Evolutionary conservation across 2,329 filamentous ascomycete species (phyloP).

Genomic region (Nakataea oryzae): DNA sequence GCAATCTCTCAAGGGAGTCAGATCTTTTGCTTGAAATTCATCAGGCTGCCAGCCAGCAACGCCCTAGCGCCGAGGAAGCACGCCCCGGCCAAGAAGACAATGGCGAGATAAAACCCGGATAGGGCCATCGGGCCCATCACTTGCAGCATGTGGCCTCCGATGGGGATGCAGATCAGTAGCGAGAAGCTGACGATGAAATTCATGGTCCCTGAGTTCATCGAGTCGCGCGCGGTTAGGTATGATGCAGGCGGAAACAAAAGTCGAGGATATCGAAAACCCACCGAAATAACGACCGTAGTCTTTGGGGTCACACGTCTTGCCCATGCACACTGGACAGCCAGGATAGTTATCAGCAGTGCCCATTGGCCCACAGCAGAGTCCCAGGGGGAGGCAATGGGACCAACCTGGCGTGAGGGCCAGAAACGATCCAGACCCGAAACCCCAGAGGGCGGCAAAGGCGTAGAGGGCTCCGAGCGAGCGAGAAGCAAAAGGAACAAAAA

Average conservation of each 20-base stretch:
- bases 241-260: not conserved
- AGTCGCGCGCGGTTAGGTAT: not conserved
- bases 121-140: conserved; percentile 30
- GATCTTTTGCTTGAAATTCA: not conserved
- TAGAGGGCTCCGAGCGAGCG: conserved; percentile 18
- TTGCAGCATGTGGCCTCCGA: conserved; percentile 33
- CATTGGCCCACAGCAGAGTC: not conserved
- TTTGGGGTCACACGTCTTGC: conserved; percentile 32
- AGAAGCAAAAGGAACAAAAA: conserved; percentile 29
- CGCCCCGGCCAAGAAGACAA: conserved; percentile 14
- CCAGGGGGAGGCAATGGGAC: too few species aligned
- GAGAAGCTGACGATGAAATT: conserved; percentile 34
- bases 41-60: not conserved
- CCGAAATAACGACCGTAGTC: conserved; percentile 33
- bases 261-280: not conserved
- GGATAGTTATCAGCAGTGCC: not conserved
- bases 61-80: not conserved
- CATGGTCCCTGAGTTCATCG: conserved; percentile 24
- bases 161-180: conserved; percentile 31
- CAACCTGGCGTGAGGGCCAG: conserved; percentile 24
- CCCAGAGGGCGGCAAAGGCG: conserved; percentile 32
- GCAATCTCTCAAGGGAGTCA: too few species aligned
- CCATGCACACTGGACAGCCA: conserved; percentile 26
- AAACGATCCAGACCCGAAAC: conserved; percentile 36
- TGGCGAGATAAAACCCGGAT: conserved; percentile 32